Base-by-base conservation (phyloP, 345 rosid genomes). In the Mallotus nudiflorus region DNA sequence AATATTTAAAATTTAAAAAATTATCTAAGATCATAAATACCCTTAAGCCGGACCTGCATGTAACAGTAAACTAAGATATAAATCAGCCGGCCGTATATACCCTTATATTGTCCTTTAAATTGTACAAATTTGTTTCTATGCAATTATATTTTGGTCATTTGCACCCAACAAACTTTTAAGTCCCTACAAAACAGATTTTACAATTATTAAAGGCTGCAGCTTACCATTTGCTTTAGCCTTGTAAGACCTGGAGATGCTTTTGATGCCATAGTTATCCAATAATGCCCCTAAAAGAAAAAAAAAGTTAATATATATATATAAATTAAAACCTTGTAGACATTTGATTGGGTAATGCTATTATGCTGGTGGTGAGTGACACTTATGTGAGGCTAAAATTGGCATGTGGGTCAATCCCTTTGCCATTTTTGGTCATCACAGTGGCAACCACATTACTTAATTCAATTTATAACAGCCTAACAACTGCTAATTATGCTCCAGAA, bases 281-380 rank as follows among this genome's bases (percentile, higher is more conserved):
- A 37, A 2, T 16, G 27, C 52, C 1, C 31, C 6, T 33, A 20
- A 31, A 24, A 10, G n/a, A n/a, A n/a, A n/a, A n/a, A n/a, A n/a
- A n/a, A n/a, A n/a, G n/a, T n/a, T n/a, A n/a, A n/a, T n/a, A n/a
- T 19, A 14, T 29, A 6, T n/a, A 15, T 52, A 64, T 28, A 7
- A 19, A 5, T 65, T 48, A 14, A 19, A 56, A 29, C 49, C 27
- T 40, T 16, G 56, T 9, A 39, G 55, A 40, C 60, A 56, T 66
- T 69, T 62, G 71, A 73, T 66, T 66, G 52, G 78, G 70, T 33
- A 56, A 60, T 50, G 81, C 51, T 27, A 22, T n/a, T n/a, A n/a
- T n/a, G n/a, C n/a, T n/a, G n/a, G 5, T 27, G 27, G 75, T 57
- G 54, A 15, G 65, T 25, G 82, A 76, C 56, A 67, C 19, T 64